phyloP scores from a whole-genome alignment of 148 eudicot species.

The Arctostaphylos glauca region DNA sequence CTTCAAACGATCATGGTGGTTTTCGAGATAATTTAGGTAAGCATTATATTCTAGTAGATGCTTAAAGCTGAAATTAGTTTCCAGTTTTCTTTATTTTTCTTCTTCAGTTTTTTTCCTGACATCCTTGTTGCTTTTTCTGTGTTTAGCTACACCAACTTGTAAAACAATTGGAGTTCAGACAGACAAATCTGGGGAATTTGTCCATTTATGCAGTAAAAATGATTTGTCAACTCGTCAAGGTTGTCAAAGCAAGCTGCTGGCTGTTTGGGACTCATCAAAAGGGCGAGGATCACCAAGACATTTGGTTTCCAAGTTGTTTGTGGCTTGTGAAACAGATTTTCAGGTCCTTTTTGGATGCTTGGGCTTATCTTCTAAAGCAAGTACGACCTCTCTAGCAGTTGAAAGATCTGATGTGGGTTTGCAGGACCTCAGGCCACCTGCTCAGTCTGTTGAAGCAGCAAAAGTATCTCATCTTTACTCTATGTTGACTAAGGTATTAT shows the following conservation, averaged over 20 bases:
- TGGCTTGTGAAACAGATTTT: conserved; percentile 66
- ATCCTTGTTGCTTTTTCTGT: conserved; percentile 8
- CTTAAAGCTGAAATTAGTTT: conserved; percentile 1
- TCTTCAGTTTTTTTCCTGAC: conserved; percentile 7
- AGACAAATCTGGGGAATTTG: conserved; percentile 42
- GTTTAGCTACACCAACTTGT: conserved; percentile 35
- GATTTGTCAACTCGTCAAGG: conserved; percentile 19
- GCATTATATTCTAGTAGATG: conserved; percentile 12
- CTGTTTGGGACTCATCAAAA: conserved; percentile 51
- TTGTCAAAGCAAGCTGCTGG: conserved; percentile 39
- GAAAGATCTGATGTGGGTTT: conserved; percentile 25
- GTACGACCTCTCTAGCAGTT: conserved; percentile 25
- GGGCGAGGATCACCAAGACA: conserved; percentile 33
- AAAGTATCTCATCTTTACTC: conserved; percentile 52
- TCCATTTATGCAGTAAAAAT: conserved; percentile 27
- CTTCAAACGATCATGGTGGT: conserved; percentile 25
- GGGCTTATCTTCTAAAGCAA: conserved; percentile 31
- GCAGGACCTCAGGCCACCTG: conserved; percentile 21
- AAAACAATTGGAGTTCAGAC: conserved; percentile 74
- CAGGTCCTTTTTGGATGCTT: conserved; percentile 57
- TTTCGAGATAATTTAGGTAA: conserved; percentile 35
- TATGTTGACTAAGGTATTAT: conserved; percentile 57
- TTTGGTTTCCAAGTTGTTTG: conserved; percentile 58
- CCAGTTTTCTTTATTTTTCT: conserved; percentile 8
- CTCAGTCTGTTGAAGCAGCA: conserved; percentile 47